Evolutionary conservation across 352 stramenopile genomes (phyloP), one percentile per base, ranked within the genome.

Genomic region (Phytophthora parvispora): DNA sequence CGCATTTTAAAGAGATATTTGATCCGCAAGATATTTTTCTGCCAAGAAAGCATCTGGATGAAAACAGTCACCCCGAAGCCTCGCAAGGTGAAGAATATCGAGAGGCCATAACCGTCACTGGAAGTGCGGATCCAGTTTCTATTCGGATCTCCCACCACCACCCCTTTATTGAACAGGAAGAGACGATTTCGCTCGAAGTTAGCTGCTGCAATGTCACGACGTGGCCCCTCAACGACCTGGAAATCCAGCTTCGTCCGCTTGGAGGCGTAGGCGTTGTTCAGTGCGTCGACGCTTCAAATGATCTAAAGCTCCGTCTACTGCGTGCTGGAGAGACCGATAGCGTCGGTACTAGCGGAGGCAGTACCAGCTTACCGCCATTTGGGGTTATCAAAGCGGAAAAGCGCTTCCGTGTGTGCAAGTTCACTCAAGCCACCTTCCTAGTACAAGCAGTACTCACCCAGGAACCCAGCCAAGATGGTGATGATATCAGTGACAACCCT

Each of bases 191-290:
- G 24, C 58, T 94, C 0, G 72, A 72, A 6, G 58, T 96, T 13
- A 81, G 69, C 8, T 90, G 76, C 58, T 90, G 79, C 69, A 96
- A 96, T 53, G 76, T 89, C 28, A 92, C 74, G 54, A 93, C 77
- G 38, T 60, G 92, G 10, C 9, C 85, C 1, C 70, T 94, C 3
- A 82, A 50, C 31, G 84, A 92, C 36, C 86, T 95, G 59, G 83
- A 90, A 72, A 74, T 95, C 55, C 79, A 83, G 4, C 75, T 94
- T 48, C 81, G 70, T 4, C 67, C 81, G 4, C 50, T 84, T 16
- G 72, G 59, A 53, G 82, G 80, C 2, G 67, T 78, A 3, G 74
- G 83, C 22, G 59, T 74, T 43, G 49, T 76, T 43, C 80, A 83
- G 29, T 92, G 78, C 43, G 64, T 90, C 10, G 84, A 91, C n/a